Conservation (phyloP, 768 basidiomycete genomes). For the Royoungia palumana region DNA sequence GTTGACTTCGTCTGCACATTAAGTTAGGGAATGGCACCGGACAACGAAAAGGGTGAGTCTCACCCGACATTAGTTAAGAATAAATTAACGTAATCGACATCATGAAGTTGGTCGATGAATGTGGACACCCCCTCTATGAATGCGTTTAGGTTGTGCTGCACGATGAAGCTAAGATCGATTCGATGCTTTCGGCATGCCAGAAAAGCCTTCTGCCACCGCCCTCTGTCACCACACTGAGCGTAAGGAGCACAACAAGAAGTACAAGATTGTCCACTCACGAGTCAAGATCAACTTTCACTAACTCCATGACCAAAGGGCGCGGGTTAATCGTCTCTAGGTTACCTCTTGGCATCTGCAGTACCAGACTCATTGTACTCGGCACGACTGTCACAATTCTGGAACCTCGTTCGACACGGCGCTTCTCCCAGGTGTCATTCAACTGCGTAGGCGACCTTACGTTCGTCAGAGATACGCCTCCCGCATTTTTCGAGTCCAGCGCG, state of each 20-base stretch:
- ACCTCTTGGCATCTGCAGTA: conserved; percentile 96
- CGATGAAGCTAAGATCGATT: conserved; percentile 85
- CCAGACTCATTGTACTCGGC: conserved; percentile 82
- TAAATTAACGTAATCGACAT: conserved; percentile 90
- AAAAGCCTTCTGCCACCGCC: conserved; percentile 83
- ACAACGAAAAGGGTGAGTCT: conserved; percentile 17
- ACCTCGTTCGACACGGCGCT: conserved; percentile 83
- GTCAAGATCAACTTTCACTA: conserved; percentile 73
- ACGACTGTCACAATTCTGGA: conserved; percentile 86
- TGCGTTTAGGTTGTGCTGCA: conserved; percentile 68
- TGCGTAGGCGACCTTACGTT: conserved; percentile 22
- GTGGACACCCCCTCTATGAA: conserved; percentile 61
- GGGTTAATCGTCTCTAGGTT: conserved; percentile 96
- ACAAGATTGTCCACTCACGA: conserved; percentile 34
- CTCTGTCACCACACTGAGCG: conserved; percentile 39
- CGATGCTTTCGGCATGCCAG: conserved; percentile 89
- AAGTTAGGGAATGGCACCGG: conserved; percentile 1
- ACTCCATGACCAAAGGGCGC: conserved; percentile 83
- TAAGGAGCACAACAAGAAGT: not conserved
- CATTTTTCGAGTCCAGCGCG: conserved; percentile 12
- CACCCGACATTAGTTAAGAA: conserved; percentile 87
- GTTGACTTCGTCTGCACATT: conserved; percentile 57
- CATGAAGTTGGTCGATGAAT: conserved; percentile 83
- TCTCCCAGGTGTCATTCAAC: conserved; percentile 49
- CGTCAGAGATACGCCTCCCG: conserved; percentile 18